Base-by-base conservation (phyloP, 202 grass and related monocot species). In the Setaria italica region DNA sequence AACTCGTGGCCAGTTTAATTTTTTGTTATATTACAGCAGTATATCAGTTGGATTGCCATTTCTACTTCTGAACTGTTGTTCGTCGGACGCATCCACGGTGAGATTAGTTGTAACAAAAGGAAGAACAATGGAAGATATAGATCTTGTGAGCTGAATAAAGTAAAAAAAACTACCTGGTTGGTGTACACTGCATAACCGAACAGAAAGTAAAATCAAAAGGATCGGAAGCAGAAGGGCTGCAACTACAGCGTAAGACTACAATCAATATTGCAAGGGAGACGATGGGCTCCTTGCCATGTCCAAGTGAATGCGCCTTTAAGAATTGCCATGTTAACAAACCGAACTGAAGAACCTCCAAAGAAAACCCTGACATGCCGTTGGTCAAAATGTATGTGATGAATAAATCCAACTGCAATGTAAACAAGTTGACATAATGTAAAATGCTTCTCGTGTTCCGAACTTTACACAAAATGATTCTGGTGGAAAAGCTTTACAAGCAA, bases 311-410 rank as follows among this genome's bases (percentile, higher is more conserved):
- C 3, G 43, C 57, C 79, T 86, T 94, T 63, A 94, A 62, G 75
- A 94, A 89, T 42, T 94, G 90, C 95, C 86, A 92, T 33, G 56
- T 88, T 43, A 97, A 78, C 47, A 97, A 88, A 68, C 95, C 92
- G 86, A 97, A 33, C 82, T 97, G 95, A 81, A 97, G 90, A 91
- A 89, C 80, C 76, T 97, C 95, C 47, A 94, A 89, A 16, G 95
- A 97, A 86, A 97, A 97, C 73, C 95, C 95, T 76, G 95, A 94
- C 90, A 97, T 92, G 59, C 90, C 92, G 19, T 97, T 91, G 3
- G 95, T 97, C 86, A 94, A 87, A 79, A 97, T 97, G 84, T 97
- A 94, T 53, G 95, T 97, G 81, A 97, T 94, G 79, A 97, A 97
- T 90, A 97, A 97, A 94, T 97, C 88, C 5, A 90, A 97, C 95